Base-by-base conservation (phyloP, 371 early-diverging fungal genomes). In the Umbelopsis sp. region DNA sequence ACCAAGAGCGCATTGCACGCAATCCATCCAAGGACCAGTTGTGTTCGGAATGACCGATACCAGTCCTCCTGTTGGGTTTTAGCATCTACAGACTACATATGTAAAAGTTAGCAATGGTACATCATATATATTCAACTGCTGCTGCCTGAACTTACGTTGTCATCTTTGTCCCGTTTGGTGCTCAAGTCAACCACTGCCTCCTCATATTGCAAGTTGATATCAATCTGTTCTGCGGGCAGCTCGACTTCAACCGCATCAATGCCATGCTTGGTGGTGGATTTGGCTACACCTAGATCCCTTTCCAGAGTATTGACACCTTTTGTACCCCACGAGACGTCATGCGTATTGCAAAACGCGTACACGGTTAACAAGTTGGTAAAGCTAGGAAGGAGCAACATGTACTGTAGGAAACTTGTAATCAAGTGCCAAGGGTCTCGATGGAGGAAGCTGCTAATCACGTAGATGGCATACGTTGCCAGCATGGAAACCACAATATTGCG, bases 281-380 rank as follows among this genome's bases (percentile, higher is more conserved):
- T 87, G 69, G 87, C 91, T 4, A 85, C 83, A 65, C 91, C 92
- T 50, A 91, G 77, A 77, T 88, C 86, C n/a, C 79, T 83, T 25
- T 76, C 74, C 10, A 84, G 78, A 44, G 73, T 77, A 65, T 84
- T 90, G 70, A 91, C 95, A 69, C 96, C 96, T 83, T 96, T 96
- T 24, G 97, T 97, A 45, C 97, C 97, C 97, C 97, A 97, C 1
- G 93, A 86, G 20, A 91, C 87, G 74, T 91, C 91, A 72, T 87
- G 88, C 3, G 84, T 87, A 69, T 91, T 91, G 74, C 89, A 89
- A 74, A 88, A 89, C 1, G 91, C 89, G 51, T 91, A 91, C 35
- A 89, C 84, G 67, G 86, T 88, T 44, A 91, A 75, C 41, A 89
- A 80, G 69, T 89, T 88, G 71, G 80, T 83, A 69, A 86, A 90